These are phyloP conservation scores for Eimeria falciformis DNA, from an alignment of 169 alveolate genomes.

Conservation along the genomic window DNA sequence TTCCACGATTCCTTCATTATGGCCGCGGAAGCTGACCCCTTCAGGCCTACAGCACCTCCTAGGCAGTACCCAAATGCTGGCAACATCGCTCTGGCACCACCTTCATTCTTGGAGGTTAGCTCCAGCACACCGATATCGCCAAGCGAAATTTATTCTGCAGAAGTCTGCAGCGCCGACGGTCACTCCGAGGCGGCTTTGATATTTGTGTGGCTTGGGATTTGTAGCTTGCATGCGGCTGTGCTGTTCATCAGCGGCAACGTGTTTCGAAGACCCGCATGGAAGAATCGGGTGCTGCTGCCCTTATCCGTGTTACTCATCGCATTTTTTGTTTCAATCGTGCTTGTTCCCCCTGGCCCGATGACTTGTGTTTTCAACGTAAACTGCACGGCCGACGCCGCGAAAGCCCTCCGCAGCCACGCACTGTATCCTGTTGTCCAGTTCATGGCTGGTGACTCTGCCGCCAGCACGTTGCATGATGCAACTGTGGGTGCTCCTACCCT, in stretches of 20 bases:
- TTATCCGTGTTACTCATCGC: slow-evolving; percentile 8
- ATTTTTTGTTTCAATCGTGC: slow-evolving; percentile 6
- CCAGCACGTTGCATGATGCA: slow-evolving; percentile 7
- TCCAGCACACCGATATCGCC: too few species aligned
- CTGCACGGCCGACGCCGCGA: slow-evolving; percentile 46
- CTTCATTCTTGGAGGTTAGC: too few species aligned
- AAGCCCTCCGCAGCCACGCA: not conserved
- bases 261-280: slow-evolving; percentile 83
- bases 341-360: slow-evolving; percentile 19
- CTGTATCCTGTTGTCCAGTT: not conserved
- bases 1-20: too few species aligned
- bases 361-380: slow-evolving; percentile 65
- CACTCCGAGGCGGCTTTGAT: slow-evolving; percentile 86
- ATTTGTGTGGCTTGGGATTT: slow-evolving; percentile 88
- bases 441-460: slow-evolving; percentile 1
- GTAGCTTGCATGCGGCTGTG: slow-evolving; percentile 87
- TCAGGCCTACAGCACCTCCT: not conserved
- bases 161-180: slow-evolving; percentile 84
- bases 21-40: not conserved
- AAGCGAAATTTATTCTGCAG: not conserved
- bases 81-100: too few species aligned
- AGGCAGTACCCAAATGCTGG: not conserved
- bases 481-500: slow-evolving; percentile 3
- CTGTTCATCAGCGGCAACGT: slow-evolving; percentile 87
- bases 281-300: slow-evolving; percentile 82